Evolutionary conservation across 257 asterid genomes (phyloP).

Genomic region (Mentha longifolia): DNA sequence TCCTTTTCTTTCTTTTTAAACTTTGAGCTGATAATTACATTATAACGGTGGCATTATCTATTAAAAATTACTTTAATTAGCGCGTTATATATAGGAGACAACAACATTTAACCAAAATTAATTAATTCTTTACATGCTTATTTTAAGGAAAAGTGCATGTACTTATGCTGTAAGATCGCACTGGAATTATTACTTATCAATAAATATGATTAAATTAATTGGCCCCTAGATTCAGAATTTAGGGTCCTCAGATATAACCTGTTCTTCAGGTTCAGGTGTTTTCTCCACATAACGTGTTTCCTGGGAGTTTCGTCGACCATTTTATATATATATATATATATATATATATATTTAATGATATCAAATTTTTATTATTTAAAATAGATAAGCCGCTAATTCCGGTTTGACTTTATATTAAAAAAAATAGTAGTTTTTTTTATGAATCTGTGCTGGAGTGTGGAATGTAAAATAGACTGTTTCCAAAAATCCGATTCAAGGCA

Average conservation of each 20-base stretch:
- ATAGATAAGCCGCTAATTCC: no score
- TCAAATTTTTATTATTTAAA: no score
- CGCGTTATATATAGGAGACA: background rate
- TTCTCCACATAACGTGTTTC: constrained; percentile 27
- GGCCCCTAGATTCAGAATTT: constrained; percentile 28
- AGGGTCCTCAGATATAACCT: constrained; percentile 37
- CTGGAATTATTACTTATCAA: constrained; percentile 22
- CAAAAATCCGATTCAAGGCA: no score
- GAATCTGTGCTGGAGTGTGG: no score
- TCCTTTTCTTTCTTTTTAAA: background rate
- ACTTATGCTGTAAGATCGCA: constrained; percentile 16
- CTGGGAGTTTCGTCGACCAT: no score
- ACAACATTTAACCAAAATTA: constrained; percentile 6
- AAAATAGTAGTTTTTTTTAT: no score
- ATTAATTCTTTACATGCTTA: constrained; percentile 23
- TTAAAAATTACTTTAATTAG: constrained; percentile 6
- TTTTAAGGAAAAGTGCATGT: constrained; percentile 23
- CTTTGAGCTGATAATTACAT: background rate
- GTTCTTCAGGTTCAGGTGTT: constrained; percentile 38
- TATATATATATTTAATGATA: no score
- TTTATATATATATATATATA: no score
- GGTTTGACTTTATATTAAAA: no score
- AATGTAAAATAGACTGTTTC: no score
- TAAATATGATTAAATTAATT: background rate
- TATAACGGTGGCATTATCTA: background rate